Evolutionary conservation across 2,329 filamentous ascomycete species (phyloP), one percentile per base, ranked within the genome.

Genomic region (Microsporum audouinii): DNA sequence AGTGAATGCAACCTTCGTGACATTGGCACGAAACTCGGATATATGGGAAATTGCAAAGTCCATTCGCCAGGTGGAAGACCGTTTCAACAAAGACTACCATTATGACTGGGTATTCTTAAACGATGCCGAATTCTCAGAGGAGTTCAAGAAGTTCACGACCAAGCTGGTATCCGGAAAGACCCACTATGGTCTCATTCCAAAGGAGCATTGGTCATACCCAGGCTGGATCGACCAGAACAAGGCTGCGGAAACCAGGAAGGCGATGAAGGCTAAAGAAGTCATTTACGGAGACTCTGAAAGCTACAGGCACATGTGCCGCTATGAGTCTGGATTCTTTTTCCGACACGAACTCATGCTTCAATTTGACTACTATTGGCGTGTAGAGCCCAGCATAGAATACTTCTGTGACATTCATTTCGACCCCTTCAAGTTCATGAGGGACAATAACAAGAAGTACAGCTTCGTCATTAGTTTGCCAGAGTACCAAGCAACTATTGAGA

Each of bases 41-140:
- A 79, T 97, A 33, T 99, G 94, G 94, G 94, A 99, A 58, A 96
- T 99, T 71, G 89, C 91, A 64, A 85, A 90, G 70, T 96, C 91
- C 10, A 99, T 99, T 71, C 89, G 94, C 61, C 89, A 96, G 71
- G 86, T 99, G 61, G 94, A 99, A 77, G 94, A 99, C 75, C 89
- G 94, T 71, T 99, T 99, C 84, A 99, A 99, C 79, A 85, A 86
- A 70, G 88, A 92, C 70, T 97, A 88, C 79, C 87, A 95, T 79
- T 99, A 99, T 77, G 92, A 97, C 73, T 99, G 95, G 95, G 92
- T 99, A 59, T 99, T 99, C 78, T 80, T 99, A 64, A 99, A 99
- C 76, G 94, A 99, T 73, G 85, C 91, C 73, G 89, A 91, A 0
- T 99, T 99, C 71, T 88, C 96, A 71, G 88, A 89, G 2, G 86